phyloP scores from a whole-genome alignment of 768 basidiomycete species.

The Tulasnella sp. region DNA sequence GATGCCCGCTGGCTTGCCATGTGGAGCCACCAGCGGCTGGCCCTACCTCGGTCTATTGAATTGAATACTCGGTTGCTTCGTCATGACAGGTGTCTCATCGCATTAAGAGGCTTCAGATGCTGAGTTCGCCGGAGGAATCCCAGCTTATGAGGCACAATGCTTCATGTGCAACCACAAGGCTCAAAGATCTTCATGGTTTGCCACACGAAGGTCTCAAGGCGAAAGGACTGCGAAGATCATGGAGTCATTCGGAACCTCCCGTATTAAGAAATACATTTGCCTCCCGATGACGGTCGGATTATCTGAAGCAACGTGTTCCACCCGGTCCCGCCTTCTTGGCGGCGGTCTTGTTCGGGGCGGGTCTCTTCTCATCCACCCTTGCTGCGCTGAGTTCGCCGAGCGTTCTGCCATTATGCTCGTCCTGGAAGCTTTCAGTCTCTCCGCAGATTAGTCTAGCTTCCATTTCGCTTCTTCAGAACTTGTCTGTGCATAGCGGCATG shows the following conservation, averaged over 20 bases:
- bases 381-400: neutral
- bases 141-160: neutral
- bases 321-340: neutral
- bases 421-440: neutral
- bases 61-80: neutral
- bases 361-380: neutral
- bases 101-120: neutral
- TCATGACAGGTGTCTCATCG: neutral
- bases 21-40: neutral
- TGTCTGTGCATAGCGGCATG: neutral
- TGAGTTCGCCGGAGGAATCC: neutral
- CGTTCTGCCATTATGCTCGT: neutral
- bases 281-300: too few relatives aligned
- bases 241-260: too few relatives aligned
- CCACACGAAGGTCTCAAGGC: neutral
- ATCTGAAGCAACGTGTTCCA: neutral
- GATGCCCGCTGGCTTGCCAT: too few relatives aligned
- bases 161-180: neutral
- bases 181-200: neutral
- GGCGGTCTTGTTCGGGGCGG: neutral
- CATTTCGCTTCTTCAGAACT: neutral
- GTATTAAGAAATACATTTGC: too few relatives aligned
- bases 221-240: too few relatives aligned
- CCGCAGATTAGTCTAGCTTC: neutral
- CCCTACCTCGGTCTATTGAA: neutral